Evolutionary conservation across 345 rosid species (phyloP), one percentile per base, ranked within the genome.

Genomic region (Clausena lansium): DNA sequence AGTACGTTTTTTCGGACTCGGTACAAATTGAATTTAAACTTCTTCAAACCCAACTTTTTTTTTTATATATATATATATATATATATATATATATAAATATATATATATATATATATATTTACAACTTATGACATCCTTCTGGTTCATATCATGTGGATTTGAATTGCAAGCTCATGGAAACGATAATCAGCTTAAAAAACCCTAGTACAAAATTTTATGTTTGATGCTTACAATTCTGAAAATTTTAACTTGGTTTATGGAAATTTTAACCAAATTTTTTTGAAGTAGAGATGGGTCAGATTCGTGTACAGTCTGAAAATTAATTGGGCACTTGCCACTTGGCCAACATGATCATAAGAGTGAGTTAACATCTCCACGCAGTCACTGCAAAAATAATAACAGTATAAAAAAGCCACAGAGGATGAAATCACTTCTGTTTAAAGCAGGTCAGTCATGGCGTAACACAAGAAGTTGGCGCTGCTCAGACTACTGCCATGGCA

Each of bases 341-440:
- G 73, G 35, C 36, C 73, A 68, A 39, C 60, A 50, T 3, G 17
- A 25, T 47, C 59, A 70, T 28, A 11, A 17, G 25, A 70, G 2
- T 0, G 59, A 68, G 73, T 71, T 71, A 52, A 54, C 32, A 54
- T 52, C 45, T 71, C 17, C 74, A 9, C 32, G 62, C 62, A 71
- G 57, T 25, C 33, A 27, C 73, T 25, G 71, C 71, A 45, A 9
- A 2, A 25, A 24, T 27, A 2, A 32, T 13, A 25, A 39, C 9
- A 7, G 6, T 13, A 36, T 4, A 32, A 3, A 35, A 47, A 67
- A 11, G 55, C 55, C 55, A 50, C 20, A 15, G 9, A 4, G 30
- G 28, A 22, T 54, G 63, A 71, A 20, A 54, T 54, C 65, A 57
- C 32, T 73, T 35, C 7, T 15, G 65, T 57, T 72, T 35, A 7